Evolutionary conservation across 257 asterid genomes (phyloP).

Genomic region (Ehretia macrophylla): DNA sequence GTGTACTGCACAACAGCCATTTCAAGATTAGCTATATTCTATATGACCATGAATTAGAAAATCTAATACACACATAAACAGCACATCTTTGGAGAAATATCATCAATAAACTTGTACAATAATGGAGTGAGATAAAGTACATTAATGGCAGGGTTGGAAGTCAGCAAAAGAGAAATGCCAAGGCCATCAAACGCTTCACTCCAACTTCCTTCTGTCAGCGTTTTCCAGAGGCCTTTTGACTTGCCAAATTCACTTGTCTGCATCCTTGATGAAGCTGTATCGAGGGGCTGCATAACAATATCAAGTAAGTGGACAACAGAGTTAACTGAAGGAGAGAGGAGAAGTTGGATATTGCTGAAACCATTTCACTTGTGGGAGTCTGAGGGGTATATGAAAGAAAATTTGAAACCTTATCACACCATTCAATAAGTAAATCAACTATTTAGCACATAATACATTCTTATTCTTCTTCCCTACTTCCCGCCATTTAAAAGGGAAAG

Average conservation of each 20-base stretch:
- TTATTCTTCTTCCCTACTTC: too few species aligned
- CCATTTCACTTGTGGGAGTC: too few species aligned
- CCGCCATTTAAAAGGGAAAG: too few species aligned
- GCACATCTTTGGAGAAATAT: background rate
- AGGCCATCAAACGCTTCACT: slow-evolving; percentile 46
- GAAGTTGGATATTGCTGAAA: background rate
- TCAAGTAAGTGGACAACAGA: background rate
- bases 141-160: slow-evolving; percentile 52
- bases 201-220: slow-evolving; percentile 42
- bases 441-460: too few species aligned
- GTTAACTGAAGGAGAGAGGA: background rate
- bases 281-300: slow-evolving; percentile 29
- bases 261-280: slow-evolving; percentile 49
- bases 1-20: slow-evolving; percentile 31
- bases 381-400: background rate
- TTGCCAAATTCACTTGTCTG: slow-evolving; percentile 49
- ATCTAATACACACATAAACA: background rate
- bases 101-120: too few species aligned
- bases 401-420: background rate
- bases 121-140: slow-evolving; percentile 15
- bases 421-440: too few species aligned
- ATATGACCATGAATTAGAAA: background rate
- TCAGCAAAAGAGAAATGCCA: slow-evolving; percentile 41
- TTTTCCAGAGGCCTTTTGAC: slow-evolving; percentile 36
- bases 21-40: slow-evolving; percentile 8